Base-by-base conservation (phyloP, 345 rosid genomes). In the Streptanthus diversifolius region DNA sequence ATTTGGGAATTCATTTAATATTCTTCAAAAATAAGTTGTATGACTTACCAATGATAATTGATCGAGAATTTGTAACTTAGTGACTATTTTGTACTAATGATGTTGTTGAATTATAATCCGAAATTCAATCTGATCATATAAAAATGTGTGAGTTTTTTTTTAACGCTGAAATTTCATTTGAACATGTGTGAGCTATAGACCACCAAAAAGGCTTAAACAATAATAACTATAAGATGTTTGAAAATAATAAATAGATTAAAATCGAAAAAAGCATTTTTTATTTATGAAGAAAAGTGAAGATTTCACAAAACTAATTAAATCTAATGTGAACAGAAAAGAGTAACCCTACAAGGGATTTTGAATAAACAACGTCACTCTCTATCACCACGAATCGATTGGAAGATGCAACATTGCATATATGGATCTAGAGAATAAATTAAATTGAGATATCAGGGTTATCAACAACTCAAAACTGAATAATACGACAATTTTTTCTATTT, bases 341-440 rank as follows among this genome's bases (percentile, higher is more conserved):
- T 70, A 70, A 47, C 51, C 59, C 49, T 48, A 70, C 74, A 27
- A 10, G 33, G 33, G 25, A 11, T 45, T 22, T 58, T 33, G 7
- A 15, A 33, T 45, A 70, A 59, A 12, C 58, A 47, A 17, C 40
- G 48, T 25, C 67, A 47, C 57, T 45, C 10, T 45, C 30, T 59
- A 17, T 33, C 17, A 44, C 33, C 17, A 44, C 21, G 24, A 69
- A 8, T 12, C 3, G 12, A 21, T 55, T 41, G 8, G 3, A 51
- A 66, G 15, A 33, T 41, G 8, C 1, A 51, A 66, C 15, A 33
- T 22, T 51, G 17, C 59, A 65, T 18, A 35, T 48, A 8, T 8
- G 18, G 41, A 7, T 47, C 2, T n/a, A 32, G 8, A 32, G 13
- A 67, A 56, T 29, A 44, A 0, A 18, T 24, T 43, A 41, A 68